Conservation (phyloP, 2,329 filamentous ascomycete species). For the Penicillium sp. region DNA sequence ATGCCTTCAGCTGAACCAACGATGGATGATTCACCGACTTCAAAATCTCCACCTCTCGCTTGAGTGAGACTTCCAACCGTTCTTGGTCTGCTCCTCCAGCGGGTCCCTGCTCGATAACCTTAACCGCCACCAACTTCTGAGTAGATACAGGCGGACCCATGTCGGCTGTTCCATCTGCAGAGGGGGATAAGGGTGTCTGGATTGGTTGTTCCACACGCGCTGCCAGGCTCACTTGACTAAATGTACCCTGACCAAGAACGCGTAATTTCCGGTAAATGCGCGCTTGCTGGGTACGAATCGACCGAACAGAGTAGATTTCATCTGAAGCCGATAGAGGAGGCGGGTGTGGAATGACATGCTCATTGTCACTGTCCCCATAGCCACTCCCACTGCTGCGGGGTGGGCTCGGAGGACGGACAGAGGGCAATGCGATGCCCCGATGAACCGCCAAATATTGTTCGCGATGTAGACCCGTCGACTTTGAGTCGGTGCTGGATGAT, state of each 20-base stretch:
- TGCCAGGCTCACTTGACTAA: conserved; percentile 89
- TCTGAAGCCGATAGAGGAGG: conserved; percentile 22
- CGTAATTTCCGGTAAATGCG: conserved; percentile 78
- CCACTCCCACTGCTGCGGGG: conserved; percentile 69
- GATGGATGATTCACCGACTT: conserved; percentile 85
- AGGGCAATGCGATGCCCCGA: conserved; percentile 64
- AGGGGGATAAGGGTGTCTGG: conserved; percentile 24
- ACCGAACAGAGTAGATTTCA: conserved; percentile 71
- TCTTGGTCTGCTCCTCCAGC: conserved; percentile 91
- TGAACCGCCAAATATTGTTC: conserved; percentile 79
- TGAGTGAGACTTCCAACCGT: conserved; percentile 87
- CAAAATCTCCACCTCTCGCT: conserved; percentile 93
- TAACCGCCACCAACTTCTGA: conserved; percentile 88
- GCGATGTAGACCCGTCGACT: conserved; percentile 57
- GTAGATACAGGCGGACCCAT: conserved; percentile 50
- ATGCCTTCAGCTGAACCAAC: conserved; percentile 86
- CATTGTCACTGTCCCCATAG: conserved; percentile 53
- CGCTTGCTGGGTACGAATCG: conserved; percentile 66
- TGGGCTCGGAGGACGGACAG: conserved; percentile 72
- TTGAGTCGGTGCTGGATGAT: conserved; percentile 45
- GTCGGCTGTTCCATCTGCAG: conserved; percentile 8
- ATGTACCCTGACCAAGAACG: conserved; percentile 85
- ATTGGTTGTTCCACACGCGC: conserved; percentile 68
- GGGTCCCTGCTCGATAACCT: conserved; percentile 92
- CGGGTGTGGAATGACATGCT: conserved; percentile 29